Percentiles rank a stretch among this genome's conserved stretches.
Conservation (phyloP, 345 rosid species). For the Eutrema yunnanense region DNA sequence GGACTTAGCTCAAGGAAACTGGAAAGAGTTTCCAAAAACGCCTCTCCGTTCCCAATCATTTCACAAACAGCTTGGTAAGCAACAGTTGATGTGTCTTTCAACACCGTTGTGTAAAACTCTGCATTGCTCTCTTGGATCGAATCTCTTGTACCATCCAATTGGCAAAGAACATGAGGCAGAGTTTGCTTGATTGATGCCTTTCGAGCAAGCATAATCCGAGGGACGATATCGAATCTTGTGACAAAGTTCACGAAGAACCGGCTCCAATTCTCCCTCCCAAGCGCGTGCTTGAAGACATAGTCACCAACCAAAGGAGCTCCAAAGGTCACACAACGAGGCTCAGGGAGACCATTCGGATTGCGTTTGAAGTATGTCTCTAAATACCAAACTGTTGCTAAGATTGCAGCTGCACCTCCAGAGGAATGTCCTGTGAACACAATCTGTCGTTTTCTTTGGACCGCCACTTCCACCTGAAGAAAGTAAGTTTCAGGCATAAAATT, state of each 20-base stretch:
- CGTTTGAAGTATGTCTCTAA: conserved; percentile 32
- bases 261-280: conserved; percentile 70
- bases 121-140: background rate
- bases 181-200: conserved; percentile 27
- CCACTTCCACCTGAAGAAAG: conserved; percentile 44
- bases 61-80: conserved; percentile 55
- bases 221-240: conserved; percentile 58
- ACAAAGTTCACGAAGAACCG: conserved; percentile 55
- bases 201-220: conserved; percentile 59
- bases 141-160: conserved; percentile 8
- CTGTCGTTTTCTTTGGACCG: conserved; percentile 28
- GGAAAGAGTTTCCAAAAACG: conserved; percentile 47
- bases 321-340: conserved; percentile 62
- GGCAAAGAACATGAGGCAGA: conserved; percentile 30
- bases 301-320: conserved; percentile 82
- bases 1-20: conserved; percentile 66
- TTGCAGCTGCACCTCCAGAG: conserved; percentile 70
- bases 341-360: background rate
- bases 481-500: background rate
- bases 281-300: conserved; percentile 53
- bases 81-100: conserved; percentile 48
- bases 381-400: conserved; percentile 61
- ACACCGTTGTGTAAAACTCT: conserved; percentile 39
- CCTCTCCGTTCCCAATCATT: conserved; percentile 63
- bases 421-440: conserved; percentile 86